Conservation (phyloP, 495 filamentous ascomycete species). For the Xylaria scruposa region DNA sequence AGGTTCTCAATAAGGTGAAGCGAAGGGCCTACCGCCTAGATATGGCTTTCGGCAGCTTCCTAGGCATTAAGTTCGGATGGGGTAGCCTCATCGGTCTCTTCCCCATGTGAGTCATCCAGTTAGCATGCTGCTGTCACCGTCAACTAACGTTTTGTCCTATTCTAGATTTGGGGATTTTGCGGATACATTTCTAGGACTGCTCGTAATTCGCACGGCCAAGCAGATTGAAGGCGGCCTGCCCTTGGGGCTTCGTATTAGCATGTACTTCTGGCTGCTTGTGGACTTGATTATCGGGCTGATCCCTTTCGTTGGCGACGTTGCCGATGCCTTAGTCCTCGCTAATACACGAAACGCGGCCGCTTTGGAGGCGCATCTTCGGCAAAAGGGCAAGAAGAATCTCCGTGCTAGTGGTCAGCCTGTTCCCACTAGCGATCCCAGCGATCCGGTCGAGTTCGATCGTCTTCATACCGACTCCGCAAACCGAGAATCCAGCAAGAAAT, state of each 20-base stretch:
- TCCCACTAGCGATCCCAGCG: conserved; percentile 48
- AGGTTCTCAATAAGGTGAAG: conserved; percentile 81
- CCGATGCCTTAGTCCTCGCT: conserved; percentile 65
- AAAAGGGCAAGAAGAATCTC: conserved; percentile 59
- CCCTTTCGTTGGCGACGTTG: conserved; percentile 84
- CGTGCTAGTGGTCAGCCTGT: conserved; percentile 40
- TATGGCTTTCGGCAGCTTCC: conserved; percentile 75
- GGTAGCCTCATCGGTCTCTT: conserved; percentile 79
- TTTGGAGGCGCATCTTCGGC: conserved; percentile 72
- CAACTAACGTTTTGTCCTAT: conserved; percentile 23
- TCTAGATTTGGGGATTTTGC: conserved; percentile 74
- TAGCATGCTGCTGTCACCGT: not conserved
- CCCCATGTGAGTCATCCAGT: conserved; percentile 67
- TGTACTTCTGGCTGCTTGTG: conserved; percentile 77
- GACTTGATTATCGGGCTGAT: conserved; percentile 85
- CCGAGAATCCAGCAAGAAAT: conserved; percentile 17
- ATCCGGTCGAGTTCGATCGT: conserved; percentile 50
- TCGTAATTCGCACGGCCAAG: conserved; percentile 70
- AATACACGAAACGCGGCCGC: conserved; percentile 80
- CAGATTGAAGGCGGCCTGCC: conserved; percentile 77
- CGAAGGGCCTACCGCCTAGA: conserved; percentile 82
- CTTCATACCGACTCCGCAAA: conserved; percentile 34
- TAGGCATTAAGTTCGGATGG: conserved; percentile 83
- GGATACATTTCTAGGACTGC: conserved; percentile 71
- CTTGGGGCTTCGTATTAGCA: conserved; percentile 57